phyloP scores from a whole-genome alignment of 768 basidiomycete genomes.

The Collybia mongolica region DNA sequence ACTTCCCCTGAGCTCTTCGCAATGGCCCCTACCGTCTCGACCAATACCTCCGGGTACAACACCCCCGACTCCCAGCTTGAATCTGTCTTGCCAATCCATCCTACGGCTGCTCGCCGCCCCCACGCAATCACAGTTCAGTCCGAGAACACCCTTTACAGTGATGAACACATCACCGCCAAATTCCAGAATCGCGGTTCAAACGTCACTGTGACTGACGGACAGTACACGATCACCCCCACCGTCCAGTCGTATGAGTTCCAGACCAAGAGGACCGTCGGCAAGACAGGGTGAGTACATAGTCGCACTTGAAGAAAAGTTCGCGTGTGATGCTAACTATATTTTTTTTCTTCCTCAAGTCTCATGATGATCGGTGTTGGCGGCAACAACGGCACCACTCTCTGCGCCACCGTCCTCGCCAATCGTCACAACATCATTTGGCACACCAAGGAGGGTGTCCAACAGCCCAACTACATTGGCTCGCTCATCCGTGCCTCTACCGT shows the following conservation, averaged over 20 bases:
- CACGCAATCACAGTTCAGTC: conserved; percentile 79
- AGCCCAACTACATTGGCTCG: conserved; percentile 98
- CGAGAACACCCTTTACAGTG: conserved; percentile 76
- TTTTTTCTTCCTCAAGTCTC: conserved; percentile 50
- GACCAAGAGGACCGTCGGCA: conserved; percentile 81
- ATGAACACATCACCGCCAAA: conserved; percentile 80
- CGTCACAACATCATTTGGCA: conserved; percentile 92
- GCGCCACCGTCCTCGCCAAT: conserved; percentile 95
- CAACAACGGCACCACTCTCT: conserved; percentile 95
- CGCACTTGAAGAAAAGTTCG: not conserved
- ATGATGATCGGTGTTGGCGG: conserved; percentile 98
- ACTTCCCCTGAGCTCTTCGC: conserved; percentile 4
- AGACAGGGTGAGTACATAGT: conserved; percentile 74
- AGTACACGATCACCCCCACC: conserved; percentile 77
- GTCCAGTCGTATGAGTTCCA: conserved; percentile 86
- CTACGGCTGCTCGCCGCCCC: conserved; percentile 79
- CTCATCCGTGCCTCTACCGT: conserved; percentile 95
- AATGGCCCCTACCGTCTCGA: conserved; percentile 51
- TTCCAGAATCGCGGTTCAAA: conserved; percentile 79
- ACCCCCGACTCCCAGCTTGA: conserved; percentile 75
- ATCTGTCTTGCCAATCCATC: conserved; percentile 71
- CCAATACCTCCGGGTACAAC: conserved; percentile 63
- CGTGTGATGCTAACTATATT: conserved; percentile 7
- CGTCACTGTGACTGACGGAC: conserved; percentile 69
- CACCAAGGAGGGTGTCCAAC: conserved; percentile 89